phyloP scores from a whole-genome alignment of 2,329 filamentous ascomycete species.

The Fusarium sp. region DNA sequence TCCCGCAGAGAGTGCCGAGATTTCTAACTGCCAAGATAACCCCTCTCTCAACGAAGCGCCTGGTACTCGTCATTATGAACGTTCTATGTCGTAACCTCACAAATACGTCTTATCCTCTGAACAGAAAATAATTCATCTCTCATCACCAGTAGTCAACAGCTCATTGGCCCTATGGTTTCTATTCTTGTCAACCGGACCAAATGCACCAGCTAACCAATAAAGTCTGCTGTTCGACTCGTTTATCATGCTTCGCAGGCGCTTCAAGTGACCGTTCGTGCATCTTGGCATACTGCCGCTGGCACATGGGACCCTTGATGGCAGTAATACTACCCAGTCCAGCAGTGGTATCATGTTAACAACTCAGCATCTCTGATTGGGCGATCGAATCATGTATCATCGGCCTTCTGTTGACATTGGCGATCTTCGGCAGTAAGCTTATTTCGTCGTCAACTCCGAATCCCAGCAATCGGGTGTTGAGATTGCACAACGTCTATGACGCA shows the following conservation, averaged over 20 bases:
- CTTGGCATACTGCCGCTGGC: constrained; percentile 26
- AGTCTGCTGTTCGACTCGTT: background rate
- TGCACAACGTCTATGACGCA: constrained; percentile 19
- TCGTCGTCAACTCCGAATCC: constrained; percentile 15
- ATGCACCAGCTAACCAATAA: constrained; percentile 16
- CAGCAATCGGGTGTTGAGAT: background rate
- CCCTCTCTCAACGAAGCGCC: background rate
- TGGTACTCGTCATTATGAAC: background rate
- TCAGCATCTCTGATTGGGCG: constrained; percentile 36
- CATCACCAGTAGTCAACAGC: background rate
- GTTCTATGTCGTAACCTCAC: background rate
- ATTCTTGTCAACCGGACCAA: constrained; percentile 11
- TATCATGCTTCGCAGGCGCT: constrained; percentile 14
- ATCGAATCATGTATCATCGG: constrained; percentile 5
- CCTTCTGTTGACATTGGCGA: constrained; percentile 14
- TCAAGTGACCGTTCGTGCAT: constrained; percentile 27
- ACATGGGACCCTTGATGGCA: constrained; percentile 15
- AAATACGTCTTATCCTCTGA: background rate
- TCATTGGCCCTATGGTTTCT: background rate
- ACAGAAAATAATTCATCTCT: background rate
- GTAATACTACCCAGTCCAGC: constrained; percentile 10
- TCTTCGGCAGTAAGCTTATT: constrained; percentile 32
- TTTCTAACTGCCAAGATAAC: background rate
- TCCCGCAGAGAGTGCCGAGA: background rate
- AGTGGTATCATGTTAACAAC: constrained; percentile 36